Conservation (phyloP, 495 filamentous ascomycete species). For the Neurospora cerealis region DNA sequence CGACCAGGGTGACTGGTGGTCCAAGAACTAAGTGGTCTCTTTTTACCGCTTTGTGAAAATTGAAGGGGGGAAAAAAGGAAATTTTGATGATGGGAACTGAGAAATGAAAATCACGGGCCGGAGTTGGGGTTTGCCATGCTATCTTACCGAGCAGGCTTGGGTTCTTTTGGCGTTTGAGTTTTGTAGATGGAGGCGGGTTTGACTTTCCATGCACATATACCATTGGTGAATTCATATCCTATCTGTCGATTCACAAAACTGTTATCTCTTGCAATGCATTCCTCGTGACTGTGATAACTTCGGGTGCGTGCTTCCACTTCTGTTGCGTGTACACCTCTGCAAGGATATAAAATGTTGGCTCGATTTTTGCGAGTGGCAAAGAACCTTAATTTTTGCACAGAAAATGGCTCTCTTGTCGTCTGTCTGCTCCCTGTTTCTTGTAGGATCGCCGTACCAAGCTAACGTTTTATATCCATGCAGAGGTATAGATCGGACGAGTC, state of each 20-base stretch:
- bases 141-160: not conserved
- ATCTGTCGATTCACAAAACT: not conserved
- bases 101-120: not conserved
- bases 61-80: not conserved
- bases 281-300: not conserved
- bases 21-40: conserved; percentile 11
- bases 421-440: too few species aligned
- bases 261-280: not conserved
- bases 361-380: too few species aligned
- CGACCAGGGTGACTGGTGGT: conserved; percentile 97
- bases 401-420: too few species aligned
- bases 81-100: not conserved
- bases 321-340: not conserved
- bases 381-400: too few species aligned
- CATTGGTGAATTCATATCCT: not conserved
- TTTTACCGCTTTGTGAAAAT: not conserved
- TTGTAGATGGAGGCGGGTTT: not conserved
- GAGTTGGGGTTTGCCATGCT: not conserved
- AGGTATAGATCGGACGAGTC: not conserved
- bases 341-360: too few species aligned
- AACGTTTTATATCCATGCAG: too few species aligned
- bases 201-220: not conserved
- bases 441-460: too few species aligned
- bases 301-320: not conserved
- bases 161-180: not conserved